Base-by-base conservation (phyloP, 495 filamentous ascomycete genomes). In the Viridothelium virens region DNA sequence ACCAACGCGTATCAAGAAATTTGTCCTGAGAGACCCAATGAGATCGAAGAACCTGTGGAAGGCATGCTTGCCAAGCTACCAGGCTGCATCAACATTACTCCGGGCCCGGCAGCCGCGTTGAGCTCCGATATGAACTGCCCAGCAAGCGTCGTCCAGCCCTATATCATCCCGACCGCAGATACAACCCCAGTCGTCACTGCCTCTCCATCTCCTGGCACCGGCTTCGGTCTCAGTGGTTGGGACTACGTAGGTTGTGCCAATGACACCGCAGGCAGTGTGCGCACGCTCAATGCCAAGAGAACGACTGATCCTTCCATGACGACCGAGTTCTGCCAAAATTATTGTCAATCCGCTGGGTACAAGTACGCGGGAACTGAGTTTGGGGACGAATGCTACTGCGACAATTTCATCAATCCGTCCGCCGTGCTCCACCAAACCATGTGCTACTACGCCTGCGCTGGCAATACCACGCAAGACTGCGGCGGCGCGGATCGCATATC, bases 361-460 rank as follows among this genome's bases (percentile, higher is more conserved):
- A 41, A 50, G 7, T 67, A 67, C 37, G 39, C 61, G 25, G 70
- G 70, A 34, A 63, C 69, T 3, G 70, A 70, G 41, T 72, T 66
- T 38, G 68, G 69, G 9, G 64, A 69, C 39, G 69, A 73, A 63
- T 73, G 71, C 53, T 70, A 71, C 63, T 71, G 69, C 68, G 69
- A 69, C 41, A 72, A 70, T 47, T 18, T 56, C 36, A 63, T 72
- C 64, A 70, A 70, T 59, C 70, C 68, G 6, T 66, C 70, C 12
- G 63, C 66, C 31, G 34, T 65, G 36, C 18, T 25, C 39, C 33
- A 36, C 53, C 53, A 59, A 36, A 59, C 53, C 18, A 59, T 59
- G 14, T 62, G 47, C 38, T 44, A 66, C 34, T 69, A 65, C 48
- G 66, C 65, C 5, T 72, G 70, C 44, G 47, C 63, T 34, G 63